Evolutionary conservation across 1,139 yeast genomes (phyloP).

Genomic region (Protomyces lactucae-debilis): DNA sequence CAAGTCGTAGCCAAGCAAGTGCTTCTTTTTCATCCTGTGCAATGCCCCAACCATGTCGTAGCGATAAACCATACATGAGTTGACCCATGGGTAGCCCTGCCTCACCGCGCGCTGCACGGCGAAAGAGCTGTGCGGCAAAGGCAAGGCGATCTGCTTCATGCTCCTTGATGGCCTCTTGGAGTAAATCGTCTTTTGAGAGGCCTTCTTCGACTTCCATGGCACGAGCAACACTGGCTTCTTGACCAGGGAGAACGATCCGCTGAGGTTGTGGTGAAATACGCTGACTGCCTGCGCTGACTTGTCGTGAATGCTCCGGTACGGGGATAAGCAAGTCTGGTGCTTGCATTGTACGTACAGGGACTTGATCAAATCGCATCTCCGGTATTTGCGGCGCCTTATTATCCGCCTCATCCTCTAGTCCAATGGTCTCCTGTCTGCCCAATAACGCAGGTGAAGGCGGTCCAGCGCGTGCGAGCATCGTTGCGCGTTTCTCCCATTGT

Average conservation of each 20-base stretch:
- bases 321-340: background rate
- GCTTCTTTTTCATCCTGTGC: slow-evolving; percentile 55
- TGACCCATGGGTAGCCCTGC: slow-evolving; percentile 62
- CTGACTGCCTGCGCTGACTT: background rate
- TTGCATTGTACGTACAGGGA: background rate
- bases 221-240: background rate
- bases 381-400: slow-evolving; percentile 13
- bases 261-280: background rate
- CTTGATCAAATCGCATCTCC: background rate
- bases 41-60: slow-evolving; percentile 71
- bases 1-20: slow-evolving; percentile 56
- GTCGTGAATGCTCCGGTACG: background rate
- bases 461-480: slow-evolving; percentile 24
- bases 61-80: slow-evolving; percentile 65
- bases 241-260: background rate
- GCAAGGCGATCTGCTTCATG: slow-evolving; percentile 57
- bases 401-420: background rate
- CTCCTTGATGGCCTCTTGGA: slow-evolving; percentile 47
- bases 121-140: slow-evolving; percentile 66
- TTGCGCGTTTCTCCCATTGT: slow-evolving; percentile 25
- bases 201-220: slow-evolving; percentile 8
- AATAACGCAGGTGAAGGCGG: slow-evolving; percentile 23
- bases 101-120: slow-evolving; percentile 49
- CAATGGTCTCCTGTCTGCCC: slow-evolving; percentile 5
- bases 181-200: slow-evolving; percentile 3